Evolutionary conservation across 805 yeast species (phyloP), one percentile per base, ranked within the genome.

Genomic region (Myxozyma mucilagina): DNA sequence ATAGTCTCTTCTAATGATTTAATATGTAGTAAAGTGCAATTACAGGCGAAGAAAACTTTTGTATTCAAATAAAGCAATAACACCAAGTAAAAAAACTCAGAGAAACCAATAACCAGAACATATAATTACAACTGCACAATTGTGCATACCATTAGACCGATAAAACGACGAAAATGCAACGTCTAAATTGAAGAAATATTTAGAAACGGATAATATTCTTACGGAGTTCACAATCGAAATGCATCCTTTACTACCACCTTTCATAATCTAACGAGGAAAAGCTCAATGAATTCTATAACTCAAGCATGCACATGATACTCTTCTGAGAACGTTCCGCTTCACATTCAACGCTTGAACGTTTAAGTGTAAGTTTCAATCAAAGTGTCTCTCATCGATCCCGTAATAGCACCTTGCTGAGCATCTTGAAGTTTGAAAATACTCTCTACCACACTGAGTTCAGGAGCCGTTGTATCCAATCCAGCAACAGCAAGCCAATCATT

Each of bases 401-500:
- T 82, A 66, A 90, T 89, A 59, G 92, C 81, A 66, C 89, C 94
- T 65, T 96, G 96, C 74, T 87, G 89, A 65, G 91, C 93, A 72
- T 90, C 96, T 75, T 90, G 96, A 70, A 90, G 81, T 78, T 90
- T 87, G 85, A 93, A 96, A 69, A 94, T 96, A 74, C 96, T 87
- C 80, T 96, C 99, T 68, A 94, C 84, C 62, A 94, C 99, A 70
- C 97, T 90, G 72, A 94, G 81, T 78, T 94, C 99, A 53, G 99
- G 97, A 51, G 99, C 98, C 67, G 99, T 92, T 60, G 99, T 94
- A 78, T 94, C 98, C 69, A 90, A 82, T 67, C 99, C 99, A 51
- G 97, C 82, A 47, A 96, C 98, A 35, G 98, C 96, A 68, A 93
- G 80, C 96, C 97, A 94, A 79, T 94, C 99, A 74, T 94, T 94